Evolutionary conservation across 805 yeast species (phyloP).

Genomic region (Isabelozyma rhagii): DNA sequence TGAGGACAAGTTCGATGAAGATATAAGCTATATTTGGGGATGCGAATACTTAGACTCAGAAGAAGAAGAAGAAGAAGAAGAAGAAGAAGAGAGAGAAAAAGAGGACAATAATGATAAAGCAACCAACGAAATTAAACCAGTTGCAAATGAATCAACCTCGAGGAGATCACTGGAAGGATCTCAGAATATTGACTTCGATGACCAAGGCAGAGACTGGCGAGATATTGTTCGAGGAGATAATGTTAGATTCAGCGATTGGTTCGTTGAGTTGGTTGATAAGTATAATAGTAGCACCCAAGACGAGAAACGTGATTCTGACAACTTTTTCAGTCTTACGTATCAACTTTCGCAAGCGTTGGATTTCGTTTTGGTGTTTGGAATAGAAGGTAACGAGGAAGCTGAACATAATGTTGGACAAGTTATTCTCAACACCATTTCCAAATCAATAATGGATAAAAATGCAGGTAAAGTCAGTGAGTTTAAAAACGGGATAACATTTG

Average conservation of each 20-base stretch:
- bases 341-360: slow-evolving; percentile 21
- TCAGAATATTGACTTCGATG: slow-evolving; percentile 48
- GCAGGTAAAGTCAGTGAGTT: slow-evolving; percentile 16
- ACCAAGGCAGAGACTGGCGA: slow-evolving; percentile 67
- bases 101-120: slow-evolving; percentile 3
- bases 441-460: slow-evolving; percentile 45
- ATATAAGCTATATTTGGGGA: slow-evolving; percentile 58
- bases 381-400: slow-evolving; percentile 21
- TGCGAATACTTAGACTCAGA: slow-evolving; percentile 42
- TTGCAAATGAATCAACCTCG: slow-evolving; percentile 8
- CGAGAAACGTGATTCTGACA: slow-evolving; percentile 18
- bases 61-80: slow-evolving; percentile 15
- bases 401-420: slow-evolving; percentile 33
- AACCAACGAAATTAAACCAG: neutral
- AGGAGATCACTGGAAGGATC: slow-evolving; percentile 13
- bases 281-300: slow-evolving; percentile 6
- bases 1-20: slow-evolving; percentile 69
- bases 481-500: slow-evolving; percentile 39
- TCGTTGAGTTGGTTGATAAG: slow-evolving; percentile 10
- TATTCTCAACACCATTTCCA: slow-evolving; percentile 49
- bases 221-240: slow-evolving; percentile 66
- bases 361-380: slow-evolving; percentile 18
- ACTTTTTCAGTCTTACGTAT: slow-evolving; percentile 24
- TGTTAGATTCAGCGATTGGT: slow-evolving; percentile 18
- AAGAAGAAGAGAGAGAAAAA: neutral